phyloP scores from a whole-genome alignment of 257 asterid species.

The Solanum sitiens region DNA sequence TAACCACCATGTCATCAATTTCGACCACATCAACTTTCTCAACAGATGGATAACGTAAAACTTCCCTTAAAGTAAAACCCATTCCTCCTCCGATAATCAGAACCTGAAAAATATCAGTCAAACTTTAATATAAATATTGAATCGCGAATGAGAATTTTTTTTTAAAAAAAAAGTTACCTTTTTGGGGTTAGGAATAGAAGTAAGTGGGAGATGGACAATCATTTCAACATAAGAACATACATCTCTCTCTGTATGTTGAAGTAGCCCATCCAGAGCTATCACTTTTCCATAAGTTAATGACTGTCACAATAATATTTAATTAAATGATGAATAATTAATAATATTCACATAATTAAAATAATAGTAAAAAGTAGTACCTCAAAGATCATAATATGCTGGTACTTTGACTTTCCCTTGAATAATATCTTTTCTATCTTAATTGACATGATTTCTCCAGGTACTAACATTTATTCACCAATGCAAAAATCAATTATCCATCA shows the following conservation, averaged over 20 bases:
- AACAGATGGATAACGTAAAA: not conserved
- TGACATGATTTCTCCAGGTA: not conserved
- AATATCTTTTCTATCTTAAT: not conserved
- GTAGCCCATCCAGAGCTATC: not conserved
- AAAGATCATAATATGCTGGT: not conserved
- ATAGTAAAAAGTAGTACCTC: not conserved
- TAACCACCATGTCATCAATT: not conserved
- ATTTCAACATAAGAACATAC: not conserved
- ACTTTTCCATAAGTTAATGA: constrained; percentile 2
- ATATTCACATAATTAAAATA: no score
- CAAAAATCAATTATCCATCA: no score
- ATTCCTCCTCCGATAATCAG: constrained; percentile 2
- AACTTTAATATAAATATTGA: no score
- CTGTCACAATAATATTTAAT: not conserved
- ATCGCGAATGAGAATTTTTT: not conserved
- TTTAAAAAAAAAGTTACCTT: not conserved
- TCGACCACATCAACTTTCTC: not conserved
- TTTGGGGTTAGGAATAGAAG: not conserved
- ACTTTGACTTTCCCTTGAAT: not conserved
- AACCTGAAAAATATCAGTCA: not conserved
- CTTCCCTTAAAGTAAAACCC: not conserved
- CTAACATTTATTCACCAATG: no score
- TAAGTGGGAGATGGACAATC: constrained; percentile 9
- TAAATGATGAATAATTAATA: no score
- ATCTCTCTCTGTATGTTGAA: constrained; percentile 2